Percentiles rank a stretch among this genome's conserved stretches.
Evolutionary conservation across 139 green algal genomes (phyloP).

Genomic region (Ulvella scutata): DNA sequence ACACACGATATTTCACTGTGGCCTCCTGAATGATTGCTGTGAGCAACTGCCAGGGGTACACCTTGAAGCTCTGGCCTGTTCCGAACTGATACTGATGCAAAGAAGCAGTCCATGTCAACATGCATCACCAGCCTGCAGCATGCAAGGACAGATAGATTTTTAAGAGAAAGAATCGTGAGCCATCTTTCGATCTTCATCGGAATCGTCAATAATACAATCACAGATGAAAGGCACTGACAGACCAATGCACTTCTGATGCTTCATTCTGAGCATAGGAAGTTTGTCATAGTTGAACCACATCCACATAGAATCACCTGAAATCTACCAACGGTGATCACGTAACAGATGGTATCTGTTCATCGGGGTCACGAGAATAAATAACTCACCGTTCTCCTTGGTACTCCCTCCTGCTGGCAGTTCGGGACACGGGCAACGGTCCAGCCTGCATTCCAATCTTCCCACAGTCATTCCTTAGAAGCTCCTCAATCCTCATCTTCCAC

Average conservation of each 20-base stretch:
- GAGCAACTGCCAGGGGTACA: conserved; percentile 64
- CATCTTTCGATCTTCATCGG: too few species aligned
- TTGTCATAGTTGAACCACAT: too few species aligned
- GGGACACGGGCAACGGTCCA: neutral
- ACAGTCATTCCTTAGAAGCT: neutral
- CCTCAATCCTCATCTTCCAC: conserved; percentile 19
- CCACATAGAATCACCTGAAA: too few species aligned
- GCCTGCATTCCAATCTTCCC: neutral
- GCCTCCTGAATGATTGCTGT: conserved; percentile 57
- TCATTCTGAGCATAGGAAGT: too few species aligned
- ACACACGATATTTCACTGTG: conserved; percentile 72
- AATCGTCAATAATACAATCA: too few species aligned
- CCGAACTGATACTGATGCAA: conserved; percentile 57
- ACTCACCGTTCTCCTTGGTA: neutral
- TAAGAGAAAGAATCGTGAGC: too few species aligned
- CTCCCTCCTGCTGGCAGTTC: neutral
- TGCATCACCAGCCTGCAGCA: conserved; percentile 62
- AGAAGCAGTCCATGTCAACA: conserved; percentile 98
- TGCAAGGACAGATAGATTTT: too few species aligned
- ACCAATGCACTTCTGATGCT: too few species aligned
- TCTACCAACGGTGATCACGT: too few species aligned
- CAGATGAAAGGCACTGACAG: too few species aligned
- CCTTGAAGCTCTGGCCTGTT: conserved; percentile 38
- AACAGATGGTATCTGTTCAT: too few species aligned
- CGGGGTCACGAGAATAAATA: neutral